Evolutionary conservation across 1,139 yeast species (phyloP), one percentile per base, ranked within the genome.

Genomic region (Yamadazyma triangularis): DNA sequence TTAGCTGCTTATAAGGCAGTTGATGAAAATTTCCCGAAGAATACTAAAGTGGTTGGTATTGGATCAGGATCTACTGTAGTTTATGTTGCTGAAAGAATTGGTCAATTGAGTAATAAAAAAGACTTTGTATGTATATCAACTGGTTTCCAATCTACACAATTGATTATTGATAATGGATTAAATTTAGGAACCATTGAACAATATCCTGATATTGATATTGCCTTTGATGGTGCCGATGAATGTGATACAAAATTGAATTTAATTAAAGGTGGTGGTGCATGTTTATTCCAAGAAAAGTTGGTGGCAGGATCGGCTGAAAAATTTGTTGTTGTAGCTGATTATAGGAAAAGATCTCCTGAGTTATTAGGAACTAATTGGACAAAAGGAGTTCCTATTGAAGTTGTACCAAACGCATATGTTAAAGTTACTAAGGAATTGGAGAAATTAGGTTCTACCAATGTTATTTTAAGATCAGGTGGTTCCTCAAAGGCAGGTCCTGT

Each of bases 261-360:
- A 49, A 93, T 93, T 57, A 93, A 93, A 61, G 99, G 99, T 41
- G 99, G 99, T 29, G 99, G 99, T 24, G 99, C 96, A 2, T 93
- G 99, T 59, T 69, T 88, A 42, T 83, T 93, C 65, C 98, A 91
- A 62, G 99, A 93, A 58, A 93, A 93, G 60, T 70, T 93, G 34
- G 96, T 93, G 11, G 96, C 96, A 8, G 70, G 77, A 30, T 78
- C 89, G 39, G 80, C 96, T 3, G 64, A 73, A 35, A 74, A 74
- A 48, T 88, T 89, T 52, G 70, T 93, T 19, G 73, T 91, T 22
- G 96, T 93, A 31, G 98, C 98, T 2, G 99, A 93, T 60, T 83
- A 78, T 56, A 71, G 96, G 48, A 93, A 93, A 60, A 76, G 70
- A 59, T 79, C 82, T 26, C 81, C 72, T 21, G 50, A 60, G 34